Conservation (phyloP, 805 yeast species). For the Clavispora fructus region DNA sequence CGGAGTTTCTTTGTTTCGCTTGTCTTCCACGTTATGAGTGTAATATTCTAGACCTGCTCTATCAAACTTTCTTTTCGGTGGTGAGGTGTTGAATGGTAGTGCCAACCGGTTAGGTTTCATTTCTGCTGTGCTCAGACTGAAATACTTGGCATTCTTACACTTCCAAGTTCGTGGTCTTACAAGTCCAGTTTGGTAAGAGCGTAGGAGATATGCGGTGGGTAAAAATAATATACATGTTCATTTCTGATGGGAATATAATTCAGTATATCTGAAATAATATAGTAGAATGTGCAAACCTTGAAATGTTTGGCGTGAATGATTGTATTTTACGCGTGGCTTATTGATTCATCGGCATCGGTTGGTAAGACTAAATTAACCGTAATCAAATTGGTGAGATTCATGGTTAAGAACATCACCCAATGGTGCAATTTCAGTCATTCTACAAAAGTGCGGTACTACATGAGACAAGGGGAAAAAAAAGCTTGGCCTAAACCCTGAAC, state of each 20-base stretch:
- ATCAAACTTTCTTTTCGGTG: background rate
- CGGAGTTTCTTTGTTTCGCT: background rate
- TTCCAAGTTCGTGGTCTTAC: background rate
- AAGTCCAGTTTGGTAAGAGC: too few species aligned
- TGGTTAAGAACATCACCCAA: background rate
- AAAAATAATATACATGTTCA: too few species aligned
- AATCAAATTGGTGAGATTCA: background rate
- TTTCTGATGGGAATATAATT: too few species aligned
- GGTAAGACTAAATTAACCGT: background rate
- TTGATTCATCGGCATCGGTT: too few species aligned
- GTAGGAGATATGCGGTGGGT: too few species aligned
- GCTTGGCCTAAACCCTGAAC: background rate
- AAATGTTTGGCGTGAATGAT: too few species aligned
- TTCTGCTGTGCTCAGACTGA: background rate
- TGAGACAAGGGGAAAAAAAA: background rate
- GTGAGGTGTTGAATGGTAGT: background rate
- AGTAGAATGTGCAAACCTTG: too few species aligned
- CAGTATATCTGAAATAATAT: too few species aligned
- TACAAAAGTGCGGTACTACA: background rate
- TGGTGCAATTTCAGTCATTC: background rate
- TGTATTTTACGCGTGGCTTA: too few species aligned
- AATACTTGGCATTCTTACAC: background rate
- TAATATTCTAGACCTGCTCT: background rate
- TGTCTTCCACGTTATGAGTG: background rate
- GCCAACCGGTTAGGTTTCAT: background rate